Conservation (phyloP, 768 basidiomycete species). For the Serendipita vermifera region DNA sequence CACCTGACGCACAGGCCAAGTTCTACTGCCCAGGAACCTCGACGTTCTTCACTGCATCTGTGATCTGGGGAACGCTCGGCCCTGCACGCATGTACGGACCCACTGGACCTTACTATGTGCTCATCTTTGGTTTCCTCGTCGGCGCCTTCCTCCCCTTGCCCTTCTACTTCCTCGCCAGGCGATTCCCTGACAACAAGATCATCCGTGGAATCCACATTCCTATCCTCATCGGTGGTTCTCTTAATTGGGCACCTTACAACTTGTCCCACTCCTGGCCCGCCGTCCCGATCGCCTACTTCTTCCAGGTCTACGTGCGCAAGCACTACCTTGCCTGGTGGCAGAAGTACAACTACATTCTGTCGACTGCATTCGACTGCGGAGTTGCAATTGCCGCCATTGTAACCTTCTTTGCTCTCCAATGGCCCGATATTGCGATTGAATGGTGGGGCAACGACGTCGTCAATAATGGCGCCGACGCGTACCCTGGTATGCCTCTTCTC, state of each 20-base stretch:
- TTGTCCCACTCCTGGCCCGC: constrained; percentile 5
- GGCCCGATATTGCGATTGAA: not conserved
- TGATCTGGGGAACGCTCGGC: constrained; percentile 25
- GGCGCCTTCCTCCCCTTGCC: constrained; percentile 26
- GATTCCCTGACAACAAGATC: constrained; percentile 17
- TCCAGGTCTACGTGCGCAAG: constrained; percentile 11
- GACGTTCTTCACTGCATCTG: constrained; percentile 30
- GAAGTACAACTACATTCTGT: constrained; percentile 18
- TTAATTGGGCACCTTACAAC: constrained; percentile 10
- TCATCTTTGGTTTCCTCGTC: constrained; percentile 26
- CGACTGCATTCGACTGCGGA: constrained; percentile 21
- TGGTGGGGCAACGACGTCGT: constrained; percentile 12
- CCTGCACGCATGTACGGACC: constrained; percentile 27
- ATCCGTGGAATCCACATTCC: constrained; percentile 11
- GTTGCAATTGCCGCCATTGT: constrained; percentile 23
- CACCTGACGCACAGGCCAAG: constrained; percentile 21
- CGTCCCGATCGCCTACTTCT: constrained; percentile 9
- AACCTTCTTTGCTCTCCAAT: constrained; percentile 22
- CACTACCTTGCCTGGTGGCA: constrained; percentile 13
- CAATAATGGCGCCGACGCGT: constrained; percentile 4
- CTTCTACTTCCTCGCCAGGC: constrained; percentile 23
- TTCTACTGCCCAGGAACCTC: constrained; percentile 28
- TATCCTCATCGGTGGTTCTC: constrained; percentile 2
- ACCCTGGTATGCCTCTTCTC: not conserved
- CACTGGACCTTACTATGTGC: constrained; percentile 23